These are phyloP conservation scores for Discostella stelligeroides DNA, from an alignment of 108 stramenopile species.

Conservation along the genomic window DNA sequence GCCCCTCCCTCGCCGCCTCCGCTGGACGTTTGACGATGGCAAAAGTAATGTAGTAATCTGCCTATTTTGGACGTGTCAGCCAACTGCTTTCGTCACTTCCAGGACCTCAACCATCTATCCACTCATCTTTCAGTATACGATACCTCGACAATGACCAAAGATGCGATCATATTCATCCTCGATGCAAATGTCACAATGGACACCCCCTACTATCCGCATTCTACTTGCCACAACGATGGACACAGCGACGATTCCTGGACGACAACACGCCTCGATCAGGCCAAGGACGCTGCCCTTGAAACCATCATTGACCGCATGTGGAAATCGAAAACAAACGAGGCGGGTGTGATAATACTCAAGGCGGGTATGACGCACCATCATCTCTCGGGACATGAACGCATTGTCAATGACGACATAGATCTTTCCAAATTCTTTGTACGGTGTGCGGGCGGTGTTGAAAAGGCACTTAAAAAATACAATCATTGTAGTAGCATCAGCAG, in stretches of 20 bases:
- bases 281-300: slow-evolving; percentile 53
- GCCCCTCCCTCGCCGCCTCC: no score
- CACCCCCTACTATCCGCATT: slow-evolving; percentile 20
- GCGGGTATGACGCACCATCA: slow-evolving; percentile 61
- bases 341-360: slow-evolving; percentile 61
- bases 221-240: neutral
- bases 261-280: slow-evolving; percentile 52
- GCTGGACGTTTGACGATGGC: no score
- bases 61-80: no score
- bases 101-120: neutral
- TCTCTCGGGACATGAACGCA: slow-evolving; percentile 29
- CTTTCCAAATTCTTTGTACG: slow-evolving; percentile 5
- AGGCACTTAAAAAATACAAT: slow-evolving; percentile 8
- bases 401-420: slow-evolving; percentile 21
- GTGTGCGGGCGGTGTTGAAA: slow-evolving; percentile 6
- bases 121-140: neutral
- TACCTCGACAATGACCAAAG: slow-evolving; percentile 50
- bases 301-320: slow-evolving; percentile 71
- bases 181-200: slow-evolving; percentile 75
- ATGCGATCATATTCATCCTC: slow-evolving; percentile 74
- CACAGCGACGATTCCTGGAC: neutral
- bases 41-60: no score
- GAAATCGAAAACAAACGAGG: slow-evolving; percentile 60
- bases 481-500: slow-evolving; percentile 33
- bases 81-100: no score